phyloP scores from a whole-genome alignment of 148 eudicot genomes.

The Pouteria glomerata region DNA sequence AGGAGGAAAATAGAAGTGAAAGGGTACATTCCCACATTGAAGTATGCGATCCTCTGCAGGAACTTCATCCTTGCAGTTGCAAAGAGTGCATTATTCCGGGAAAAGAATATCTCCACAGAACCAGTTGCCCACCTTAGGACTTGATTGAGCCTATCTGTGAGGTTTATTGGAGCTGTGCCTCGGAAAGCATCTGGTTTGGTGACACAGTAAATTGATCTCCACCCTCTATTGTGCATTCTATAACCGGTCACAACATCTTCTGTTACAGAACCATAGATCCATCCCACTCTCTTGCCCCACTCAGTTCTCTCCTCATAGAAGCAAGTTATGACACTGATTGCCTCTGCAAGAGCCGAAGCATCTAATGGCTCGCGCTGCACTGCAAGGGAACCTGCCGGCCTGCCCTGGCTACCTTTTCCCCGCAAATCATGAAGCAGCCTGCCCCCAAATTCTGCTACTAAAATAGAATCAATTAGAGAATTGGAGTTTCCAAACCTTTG shows the following conservation, averaged over 20 bases:
- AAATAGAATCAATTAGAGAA: conserved; percentile 73
- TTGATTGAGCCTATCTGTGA: conserved; percentile 91
- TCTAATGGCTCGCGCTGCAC: conserved; percentile 95
- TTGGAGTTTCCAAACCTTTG: conserved; percentile 74
- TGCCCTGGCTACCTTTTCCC: conserved; percentile 70
- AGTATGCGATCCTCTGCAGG: conserved; percentile 77
- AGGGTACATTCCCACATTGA: conserved; percentile 89
- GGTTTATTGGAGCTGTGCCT: conserved; percentile 91
- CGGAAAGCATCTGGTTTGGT: conserved; percentile 88
- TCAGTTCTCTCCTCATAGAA: conserved; percentile 95
- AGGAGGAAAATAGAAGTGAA: conserved; percentile 88
- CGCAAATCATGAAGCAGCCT: conserved; percentile 72
- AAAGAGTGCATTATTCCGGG: conserved; percentile 75
- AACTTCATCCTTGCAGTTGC: conserved; percentile 86
- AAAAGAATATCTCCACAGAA: conserved; percentile 93
- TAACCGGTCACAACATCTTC: conserved; percentile 98
- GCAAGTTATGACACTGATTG: conserved; percentile 82
- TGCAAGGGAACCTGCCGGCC: conserved; percentile 88
- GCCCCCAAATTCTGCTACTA: conserved; percentile 87
- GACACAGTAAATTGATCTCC: conserved; percentile 95
- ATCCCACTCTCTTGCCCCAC: conserved; percentile 96
- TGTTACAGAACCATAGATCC: conserved; percentile 96
- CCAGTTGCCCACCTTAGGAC: conserved; percentile 98
- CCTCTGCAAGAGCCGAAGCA: conserved; percentile 85
- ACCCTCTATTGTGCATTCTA: conserved; percentile 96